phyloP scores from a whole-genome alignment of 805 yeast species.

The Nakazawaea ambrosiae region DNA sequence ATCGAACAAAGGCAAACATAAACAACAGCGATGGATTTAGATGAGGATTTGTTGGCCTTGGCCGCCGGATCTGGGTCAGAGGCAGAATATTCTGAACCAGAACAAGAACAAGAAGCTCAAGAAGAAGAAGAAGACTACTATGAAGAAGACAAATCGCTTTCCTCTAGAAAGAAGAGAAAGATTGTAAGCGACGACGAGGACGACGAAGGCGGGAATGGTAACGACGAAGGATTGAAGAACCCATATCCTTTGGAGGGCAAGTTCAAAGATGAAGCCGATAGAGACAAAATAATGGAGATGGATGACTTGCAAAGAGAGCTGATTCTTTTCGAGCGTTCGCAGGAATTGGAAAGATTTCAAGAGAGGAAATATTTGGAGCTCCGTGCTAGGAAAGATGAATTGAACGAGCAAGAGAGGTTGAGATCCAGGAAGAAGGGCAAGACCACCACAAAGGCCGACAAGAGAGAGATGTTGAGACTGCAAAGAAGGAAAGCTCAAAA shows the following conservation, averaged over 20 bases:
- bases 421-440: constrained; percentile 9
- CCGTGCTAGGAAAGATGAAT: constrained; percentile 48
- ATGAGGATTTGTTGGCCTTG: constrained; percentile 91
- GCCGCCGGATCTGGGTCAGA: constrained; percentile 59
- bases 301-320: constrained; percentile 93
- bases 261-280: constrained; percentile 77
- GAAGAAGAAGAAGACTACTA: constrained; percentile 23
- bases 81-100: constrained; percentile 28
- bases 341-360: constrained; percentile 80
- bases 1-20: not conserved
- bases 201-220: constrained; percentile 27
- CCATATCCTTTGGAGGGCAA: constrained; percentile 95
- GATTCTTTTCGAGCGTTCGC: constrained; percentile 85
- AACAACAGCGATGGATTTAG: constrained; percentile 83
- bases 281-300: constrained; percentile 55
- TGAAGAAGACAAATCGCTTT: constrained; percentile 30
- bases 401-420: constrained; percentile 14
- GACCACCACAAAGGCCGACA: constrained; percentile 18
- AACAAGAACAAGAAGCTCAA: constrained; percentile 26
- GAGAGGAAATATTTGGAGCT: constrained; percentile 80
- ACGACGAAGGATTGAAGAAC: constrained; percentile 36
- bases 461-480: constrained; percentile 27
- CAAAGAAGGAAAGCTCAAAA: constrained; percentile 13
- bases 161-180: constrained; percentile 14
- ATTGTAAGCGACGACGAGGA: constrained; percentile 25